Evolutionary conservation across 2,329 filamentous ascomycete species (phyloP).

Genomic region (Alternaria infectoria): DNA sequence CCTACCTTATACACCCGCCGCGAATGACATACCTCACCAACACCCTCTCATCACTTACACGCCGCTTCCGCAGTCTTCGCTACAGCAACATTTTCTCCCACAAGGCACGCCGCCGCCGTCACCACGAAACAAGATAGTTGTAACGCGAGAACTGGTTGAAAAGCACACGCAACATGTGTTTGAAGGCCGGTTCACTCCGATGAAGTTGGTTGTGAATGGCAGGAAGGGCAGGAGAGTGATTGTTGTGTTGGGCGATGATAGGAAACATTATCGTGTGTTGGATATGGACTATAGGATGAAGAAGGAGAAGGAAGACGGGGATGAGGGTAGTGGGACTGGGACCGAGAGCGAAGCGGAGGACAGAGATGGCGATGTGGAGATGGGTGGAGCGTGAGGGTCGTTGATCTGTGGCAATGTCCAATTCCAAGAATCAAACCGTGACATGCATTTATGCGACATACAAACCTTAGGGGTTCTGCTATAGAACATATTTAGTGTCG

Average conservation of each 20-base stretch:
- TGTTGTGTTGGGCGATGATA: constrained; percentile 62
- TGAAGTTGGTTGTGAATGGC: constrained; percentile 62
- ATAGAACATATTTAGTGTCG: background rate
- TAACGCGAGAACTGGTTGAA: constrained; percentile 14
- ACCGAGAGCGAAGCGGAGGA: constrained; percentile 16
- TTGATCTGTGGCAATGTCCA: background rate
- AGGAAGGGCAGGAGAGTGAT: constrained; percentile 59
- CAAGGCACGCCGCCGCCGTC: background rate
- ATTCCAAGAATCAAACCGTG: background rate
- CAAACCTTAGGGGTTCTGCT: background rate
- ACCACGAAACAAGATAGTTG: background rate
- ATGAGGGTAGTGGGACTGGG: background rate
- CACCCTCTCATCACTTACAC: constrained; percentile 5
- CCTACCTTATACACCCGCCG: constrained; percentile 27
- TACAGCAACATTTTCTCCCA: constrained; percentile 4
- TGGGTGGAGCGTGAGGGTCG: background rate
- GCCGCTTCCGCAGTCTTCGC: constrained; percentile 7
- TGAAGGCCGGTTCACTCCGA: constrained; percentile 55
- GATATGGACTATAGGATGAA: constrained; percentile 57
- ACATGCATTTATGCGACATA: background rate
- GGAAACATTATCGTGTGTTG: constrained; percentile 61
- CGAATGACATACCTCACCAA: constrained; percentile 26
- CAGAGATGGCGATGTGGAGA: background rate
- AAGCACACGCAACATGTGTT: constrained; percentile 56
- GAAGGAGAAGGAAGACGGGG: constrained; percentile 17